A percentile compares a stretch with the other conserved stretches of the same genome.
These are phyloP conservation scores for Artemisia tridentata DNA, from an alignment of 129 eudicot species.

Conservation along the genomic window DNA sequence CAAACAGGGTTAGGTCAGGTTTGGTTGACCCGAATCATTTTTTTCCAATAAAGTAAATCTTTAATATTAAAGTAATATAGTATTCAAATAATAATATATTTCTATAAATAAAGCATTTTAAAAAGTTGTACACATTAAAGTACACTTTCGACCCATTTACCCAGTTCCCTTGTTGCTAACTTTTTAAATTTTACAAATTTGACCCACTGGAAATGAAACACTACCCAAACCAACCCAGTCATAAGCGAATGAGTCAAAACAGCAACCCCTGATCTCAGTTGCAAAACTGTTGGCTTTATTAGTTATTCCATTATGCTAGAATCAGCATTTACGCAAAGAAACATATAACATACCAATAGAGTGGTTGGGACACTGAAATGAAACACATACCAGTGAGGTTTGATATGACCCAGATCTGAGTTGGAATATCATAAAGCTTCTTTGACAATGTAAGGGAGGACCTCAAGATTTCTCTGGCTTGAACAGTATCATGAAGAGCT, in stretches of 20 bases:
- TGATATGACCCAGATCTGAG: slow-evolving; percentile 94
- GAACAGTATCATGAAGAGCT: slow-evolving; percentile 88
- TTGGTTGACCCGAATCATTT: no score
- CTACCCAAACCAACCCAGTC: no score
- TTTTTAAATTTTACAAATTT: no score
- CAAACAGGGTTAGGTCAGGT: no score
- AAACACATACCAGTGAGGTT: slow-evolving; percentile 56
- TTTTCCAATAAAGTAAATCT: no score
- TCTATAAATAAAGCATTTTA: background rate
- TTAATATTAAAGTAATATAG: no score
- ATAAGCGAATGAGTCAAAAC: background rate
- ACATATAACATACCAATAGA: slow-evolving; percentile 4
- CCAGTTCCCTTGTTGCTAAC: no score
- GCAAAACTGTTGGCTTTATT: background rate
- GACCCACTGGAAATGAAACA: no score
- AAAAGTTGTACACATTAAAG: background rate
- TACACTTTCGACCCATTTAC: no score
- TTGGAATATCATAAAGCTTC: slow-evolving; percentile 91
- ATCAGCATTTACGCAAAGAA: background rate
- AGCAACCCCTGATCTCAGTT: background rate
- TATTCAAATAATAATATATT: background rate
- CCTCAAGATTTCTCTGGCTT: slow-evolving; percentile 87
- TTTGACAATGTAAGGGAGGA: slow-evolving; percentile 90
- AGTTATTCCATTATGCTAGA: background rate
- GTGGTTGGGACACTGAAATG: slow-evolving; percentile 4